Evolutionary conservation across 148 eudicot species (phyloP), one percentile per base, ranked within the genome.

Genomic region (Amaranthus hypochondriacus): DNA sequence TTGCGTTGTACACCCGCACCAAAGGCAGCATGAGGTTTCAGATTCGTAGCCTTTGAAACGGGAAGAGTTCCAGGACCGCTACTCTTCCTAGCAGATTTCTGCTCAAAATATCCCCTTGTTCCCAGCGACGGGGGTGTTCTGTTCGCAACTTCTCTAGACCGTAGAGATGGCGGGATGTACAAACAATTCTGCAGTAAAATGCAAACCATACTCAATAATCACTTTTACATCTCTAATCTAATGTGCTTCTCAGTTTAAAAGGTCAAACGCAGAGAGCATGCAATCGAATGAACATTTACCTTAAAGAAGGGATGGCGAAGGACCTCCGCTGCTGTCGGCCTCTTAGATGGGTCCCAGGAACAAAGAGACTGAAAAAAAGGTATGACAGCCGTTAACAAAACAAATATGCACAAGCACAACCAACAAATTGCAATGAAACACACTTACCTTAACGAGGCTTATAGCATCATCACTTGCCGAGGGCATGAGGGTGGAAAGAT

Each of bases 301-400:
- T 94, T 87, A 83, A 95, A 95, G 80, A 95, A 95, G 15, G 96
- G 93, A 82, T 95, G 97, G 74, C 86, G 96, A 72, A 95, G 96
- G 61, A 75, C 96, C 85, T 95, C 92, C 47, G 78, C 69, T 44
- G 98, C 96, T 56, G 97, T 90, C 70, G 93, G 97, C 85, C 98
- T 87, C 86, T 86, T 89, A 70, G 82, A 79, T 56, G 98, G 97
- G 76, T 94, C 81, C 81, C 82, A 79, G 1, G 96, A 88, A 82
- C 97, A 94, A 49, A 94, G 98, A 6, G 85, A 84, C 96, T 92
- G 66, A 9, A 78, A 55, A 39, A 28, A 48, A 56, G 51, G 43
- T 58, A 14, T 13, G 10, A 63, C 4, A 64, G 39, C 44, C 66
- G 76, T 58, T 14, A 60, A n/a, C 3, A n/a, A 60, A 12, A 21